phyloP scores from a whole-genome alignment of 495 filamentous ascomycete genomes.

The Daldinia concentrica region DNA sequence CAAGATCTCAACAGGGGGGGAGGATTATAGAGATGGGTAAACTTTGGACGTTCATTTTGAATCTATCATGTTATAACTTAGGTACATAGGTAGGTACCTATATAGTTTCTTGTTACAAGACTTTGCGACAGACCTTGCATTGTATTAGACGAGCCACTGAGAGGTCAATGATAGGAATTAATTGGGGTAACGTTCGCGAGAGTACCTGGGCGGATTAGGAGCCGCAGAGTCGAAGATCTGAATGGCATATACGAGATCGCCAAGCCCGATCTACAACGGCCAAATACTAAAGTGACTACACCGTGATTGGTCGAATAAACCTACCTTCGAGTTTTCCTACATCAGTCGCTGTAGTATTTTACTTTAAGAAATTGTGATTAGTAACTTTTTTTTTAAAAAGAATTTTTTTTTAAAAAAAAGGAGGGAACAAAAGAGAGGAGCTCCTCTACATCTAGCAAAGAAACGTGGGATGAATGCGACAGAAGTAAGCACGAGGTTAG shows the following conservation, averaged over 20 bases:
- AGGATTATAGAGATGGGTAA: not conserved
- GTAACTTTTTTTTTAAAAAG: too few relatives aligned
- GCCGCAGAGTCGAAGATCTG: not conserved
- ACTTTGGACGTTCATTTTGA: not conserved
- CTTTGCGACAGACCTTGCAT: too few relatives aligned
- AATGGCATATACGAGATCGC: conserved; percentile 6
- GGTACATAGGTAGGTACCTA: too few relatives aligned
- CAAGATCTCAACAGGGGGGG: too few relatives aligned
- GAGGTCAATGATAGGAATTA: not conserved
- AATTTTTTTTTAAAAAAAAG: too few relatives aligned
- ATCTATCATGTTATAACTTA: not conserved
- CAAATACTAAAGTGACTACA: not conserved
- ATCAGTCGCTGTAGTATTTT: not conserved
- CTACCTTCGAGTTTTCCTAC: not conserved
- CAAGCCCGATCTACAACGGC: conserved; percentile 8
- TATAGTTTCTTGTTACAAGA: too few relatives aligned
- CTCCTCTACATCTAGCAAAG: not conserved
- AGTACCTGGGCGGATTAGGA: not conserved
- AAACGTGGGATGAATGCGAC: conserved; percentile 29
- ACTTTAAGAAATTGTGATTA: conserved; percentile 1
- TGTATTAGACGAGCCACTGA: too few relatives aligned
- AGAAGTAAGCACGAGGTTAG: conserved; percentile 15
- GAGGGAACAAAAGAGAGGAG: not conserved
- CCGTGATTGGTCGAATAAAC: not conserved
- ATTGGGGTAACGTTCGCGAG: not conserved